phyloP scores from a whole-genome alignment of 441 rosid species.

The Lepidium campestre region DNA sequence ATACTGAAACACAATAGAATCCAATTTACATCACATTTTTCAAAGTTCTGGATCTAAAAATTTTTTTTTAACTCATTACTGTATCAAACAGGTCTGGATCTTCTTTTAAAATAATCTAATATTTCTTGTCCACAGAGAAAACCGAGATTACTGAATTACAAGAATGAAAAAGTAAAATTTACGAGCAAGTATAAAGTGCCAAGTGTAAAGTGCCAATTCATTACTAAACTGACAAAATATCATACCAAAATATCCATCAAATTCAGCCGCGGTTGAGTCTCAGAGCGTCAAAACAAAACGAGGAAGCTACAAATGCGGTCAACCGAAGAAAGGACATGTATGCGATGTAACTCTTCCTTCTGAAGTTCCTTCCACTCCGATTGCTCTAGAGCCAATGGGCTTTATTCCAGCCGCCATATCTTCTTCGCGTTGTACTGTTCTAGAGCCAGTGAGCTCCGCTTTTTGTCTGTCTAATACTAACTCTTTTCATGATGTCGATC shows the following conservation, averaged over 20 bases:
- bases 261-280: constrained; percentile 38
- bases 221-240: too few species aligned
- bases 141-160: not conserved
- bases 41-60: too few species aligned
- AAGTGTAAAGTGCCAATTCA: too few species aligned
- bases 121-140: constrained; percentile 74
- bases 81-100: constrained; percentile 72
- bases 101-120: constrained; percentile 53
- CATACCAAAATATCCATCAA: too few species aligned
- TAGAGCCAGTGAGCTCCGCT: constrained; percentile 22
- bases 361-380: constrained; percentile 22
- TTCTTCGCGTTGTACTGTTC: constrained; percentile 26
- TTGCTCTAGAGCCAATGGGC: constrained; percentile 21
- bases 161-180: not conserved
- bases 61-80: too few species aligned
- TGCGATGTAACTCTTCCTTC: constrained; percentile 39
- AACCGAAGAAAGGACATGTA: constrained; percentile 83
- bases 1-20: constrained; percentile 40
- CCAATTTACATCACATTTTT: not conserved
- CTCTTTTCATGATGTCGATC: constrained; percentile 69
- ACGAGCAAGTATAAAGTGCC: constrained; percentile 96
- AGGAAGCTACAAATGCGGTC: constrained; percentile 89
- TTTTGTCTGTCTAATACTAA: constrained; percentile 40
- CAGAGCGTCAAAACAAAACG: constrained; percentile 49
- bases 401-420: constrained; percentile 26